Conservation (phyloP, 805 yeast species). For the Teunomyces funiuensis region DNA sequence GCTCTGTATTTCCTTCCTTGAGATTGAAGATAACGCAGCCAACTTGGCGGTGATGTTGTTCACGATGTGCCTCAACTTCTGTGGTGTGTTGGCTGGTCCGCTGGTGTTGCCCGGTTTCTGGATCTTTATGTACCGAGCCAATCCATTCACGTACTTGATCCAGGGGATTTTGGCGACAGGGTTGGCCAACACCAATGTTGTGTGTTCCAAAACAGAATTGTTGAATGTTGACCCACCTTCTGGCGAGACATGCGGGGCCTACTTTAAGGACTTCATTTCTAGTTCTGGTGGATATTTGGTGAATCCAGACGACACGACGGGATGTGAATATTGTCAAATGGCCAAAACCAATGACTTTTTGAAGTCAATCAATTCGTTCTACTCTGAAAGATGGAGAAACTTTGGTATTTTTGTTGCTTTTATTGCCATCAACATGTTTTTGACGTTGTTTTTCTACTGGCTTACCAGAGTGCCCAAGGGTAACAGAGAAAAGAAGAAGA, state of each 20-base stretch:
- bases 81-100: slow-evolving; percentile 71
- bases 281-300: slow-evolving; percentile 54
- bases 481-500: slow-evolving; percentile 25
- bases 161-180: slow-evolving; percentile 56
- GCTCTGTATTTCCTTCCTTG: slow-evolving; percentile 56
- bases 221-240: slow-evolving; percentile 39
- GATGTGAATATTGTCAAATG: slow-evolving; percentile 56
- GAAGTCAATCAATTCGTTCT: slow-evolving; percentile 41
- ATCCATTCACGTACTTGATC: slow-evolving; percentile 72
- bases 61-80: slow-evolving; percentile 65
- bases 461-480: slow-evolving; percentile 75
- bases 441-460: slow-evolving; percentile 50
- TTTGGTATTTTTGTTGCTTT: slow-evolving; percentile 51
- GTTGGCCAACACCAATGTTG: slow-evolving; percentile 40
- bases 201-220: slow-evolving; percentile 28
- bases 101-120: slow-evolving; percentile 75
- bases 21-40: slow-evolving; percentile 62
- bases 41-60: slow-evolving; percentile 56
- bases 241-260: slow-evolving; percentile 66
- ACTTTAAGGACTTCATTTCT: slow-evolving; percentile 43
- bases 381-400: slow-evolving; percentile 64
- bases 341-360: slow-evolving; percentile 60
- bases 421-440: slow-evolving; percentile 33
- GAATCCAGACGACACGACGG: slow-evolving; percentile 48
- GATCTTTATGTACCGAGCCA: slow-evolving; percentile 77